A percentile compares a stretch with the other conserved stretches of the same genome.
Conservation (phyloP, 2,329 filamentous ascomycete species). For the Pyrenophora tritici-repentis region DNA sequence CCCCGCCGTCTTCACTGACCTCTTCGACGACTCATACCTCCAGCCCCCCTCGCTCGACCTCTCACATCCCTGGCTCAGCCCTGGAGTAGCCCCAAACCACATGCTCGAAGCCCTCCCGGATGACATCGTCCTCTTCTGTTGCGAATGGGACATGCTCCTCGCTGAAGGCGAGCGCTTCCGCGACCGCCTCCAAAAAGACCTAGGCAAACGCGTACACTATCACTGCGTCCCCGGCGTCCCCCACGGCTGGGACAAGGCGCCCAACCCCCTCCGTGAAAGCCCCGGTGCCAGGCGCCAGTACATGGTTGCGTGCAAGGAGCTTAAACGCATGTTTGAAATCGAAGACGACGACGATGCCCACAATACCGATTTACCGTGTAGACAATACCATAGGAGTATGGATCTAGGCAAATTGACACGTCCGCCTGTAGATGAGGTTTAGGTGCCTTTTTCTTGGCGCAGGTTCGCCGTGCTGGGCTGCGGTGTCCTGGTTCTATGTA, state of each 20-base stretch:
- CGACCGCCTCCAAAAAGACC: constrained; percentile 57
- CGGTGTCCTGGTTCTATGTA: no score
- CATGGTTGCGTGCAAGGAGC: constrained; percentile 57
- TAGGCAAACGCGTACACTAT: constrained; percentile 63
- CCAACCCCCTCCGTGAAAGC: constrained; percentile 62
- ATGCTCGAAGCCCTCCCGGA: constrained; percentile 61
- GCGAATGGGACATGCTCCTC: constrained; percentile 71
- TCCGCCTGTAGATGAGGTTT: no score
- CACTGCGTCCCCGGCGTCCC: constrained; percentile 63
- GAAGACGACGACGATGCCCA: constrained; percentile 36
- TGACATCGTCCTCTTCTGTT: constrained; percentile 66
- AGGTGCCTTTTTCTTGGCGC: no score
- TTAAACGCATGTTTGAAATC: constrained; percentile 53
- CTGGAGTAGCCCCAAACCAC: constrained; percentile 59
- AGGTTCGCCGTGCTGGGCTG: no score
- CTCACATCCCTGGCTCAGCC: constrained; percentile 63
- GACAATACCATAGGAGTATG: constrained; percentile 17
- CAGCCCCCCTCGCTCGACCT: constrained; percentile 56
- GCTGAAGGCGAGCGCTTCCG: constrained; percentile 66
- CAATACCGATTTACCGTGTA: constrained; percentile 10
- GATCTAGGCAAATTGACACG: constrained; percentile 6
- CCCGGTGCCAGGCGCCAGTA: constrained; percentile 61
- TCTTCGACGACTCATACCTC: constrained; percentile 59
- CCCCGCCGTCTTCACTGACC: constrained; percentile 56
- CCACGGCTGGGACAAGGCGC: constrained; percentile 71